Base-by-base conservation (phyloP, 2,329 filamentous ascomycete species). In the Aspergillus ibericus region DNA sequence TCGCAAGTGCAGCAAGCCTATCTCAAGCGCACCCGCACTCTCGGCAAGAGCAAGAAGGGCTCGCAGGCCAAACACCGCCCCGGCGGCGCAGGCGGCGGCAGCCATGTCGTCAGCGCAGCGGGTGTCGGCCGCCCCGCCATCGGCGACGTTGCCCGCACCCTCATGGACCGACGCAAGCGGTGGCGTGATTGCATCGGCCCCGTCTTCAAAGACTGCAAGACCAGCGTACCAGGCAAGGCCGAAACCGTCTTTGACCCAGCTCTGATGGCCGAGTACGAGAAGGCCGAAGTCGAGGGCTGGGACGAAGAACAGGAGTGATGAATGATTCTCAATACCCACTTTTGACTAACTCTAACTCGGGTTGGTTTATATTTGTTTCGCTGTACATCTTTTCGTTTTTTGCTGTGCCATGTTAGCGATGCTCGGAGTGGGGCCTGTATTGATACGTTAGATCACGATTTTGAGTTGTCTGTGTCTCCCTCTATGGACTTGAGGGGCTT, bases 1-100 rank as follows among this genome's bases (percentile, higher is more conserved):
- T 87, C 88, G 42, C 95, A 98, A 73, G 92, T 98, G 42, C 93
- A 98, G 71, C 89, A 91, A 53, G 93, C 95, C 3, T 99, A 98
- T 71, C 87, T 96, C 46, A 99, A 99, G 79, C 90, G 95, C 22
- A 98, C 93, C 27, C 88, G 95, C 48, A 96, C 92, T 0, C 89
- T 98, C 78, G 91, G 93, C 73, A 96, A 98, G 80, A 92, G 87
- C 75, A 96, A 96, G 76, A 96, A 96, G 78, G 88, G 92, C 58
- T 81, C 82, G 29, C 93, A 96, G 72, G 77, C 76, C 38, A 80
- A 80, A 59, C 75, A 80, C 54, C 72, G 77, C 6, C 77, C 78
- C 18, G 90, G 90, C 46, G 91, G 89, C 54, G 88, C 89, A 1
- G 88, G 88, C 22, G 90, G 88, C 60, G 89, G 88, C 47, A 87